phyloP scores from a whole-genome alignment of 1,139 yeast species.

The Hyphopichia burtonii region DNA sequence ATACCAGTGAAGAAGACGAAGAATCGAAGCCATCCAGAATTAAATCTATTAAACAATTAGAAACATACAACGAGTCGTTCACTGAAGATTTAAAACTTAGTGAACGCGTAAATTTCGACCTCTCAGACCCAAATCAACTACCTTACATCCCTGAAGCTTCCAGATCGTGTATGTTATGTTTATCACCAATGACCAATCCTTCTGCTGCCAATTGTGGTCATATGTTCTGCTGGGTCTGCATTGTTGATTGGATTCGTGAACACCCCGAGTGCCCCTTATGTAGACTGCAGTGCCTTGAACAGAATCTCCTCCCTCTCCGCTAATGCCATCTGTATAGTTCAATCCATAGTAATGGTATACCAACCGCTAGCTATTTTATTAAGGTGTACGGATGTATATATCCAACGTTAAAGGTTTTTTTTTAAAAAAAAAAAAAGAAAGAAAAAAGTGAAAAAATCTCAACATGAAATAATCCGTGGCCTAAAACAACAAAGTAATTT shows the following conservation, averaged over 20 bases:
- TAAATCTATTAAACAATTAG: slow-evolving; percentile 16
- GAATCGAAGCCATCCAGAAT: slow-evolving; percentile 9
- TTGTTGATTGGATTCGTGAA: slow-evolving; percentile 86
- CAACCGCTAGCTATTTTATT: background rate
- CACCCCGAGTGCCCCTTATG: slow-evolving; percentile 92
- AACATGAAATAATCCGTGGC: background rate
- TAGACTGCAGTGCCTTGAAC: slow-evolving; percentile 71
- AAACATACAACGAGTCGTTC: slow-evolving; percentile 13
- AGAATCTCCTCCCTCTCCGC: slow-evolving; percentile 67
- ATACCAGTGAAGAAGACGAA: slow-evolving; percentile 8
- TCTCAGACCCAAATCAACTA: slow-evolving; percentile 55
- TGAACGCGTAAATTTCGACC: slow-evolving; percentile 33
- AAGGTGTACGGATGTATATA: background rate
- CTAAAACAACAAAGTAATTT: background rate
- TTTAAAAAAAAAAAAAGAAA: background rate
- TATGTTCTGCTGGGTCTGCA: slow-evolving; percentile 88
- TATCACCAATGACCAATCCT: slow-evolving; percentile 78
- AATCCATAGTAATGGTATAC: background rate
- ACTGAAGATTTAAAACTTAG: slow-evolving; percentile 9
- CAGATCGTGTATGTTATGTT: slow-evolving; percentile 79
- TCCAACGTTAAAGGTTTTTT: too few species aligned
- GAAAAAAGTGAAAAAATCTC: background rate
- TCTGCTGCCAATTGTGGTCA: slow-evolving; percentile 92
- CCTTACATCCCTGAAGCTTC: slow-evolving; percentile 72
- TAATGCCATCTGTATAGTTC: slow-evolving; percentile 16